These are phyloP conservation scores for Oxyria digyna DNA, from an alignment of 148 eudicot species.

Conservation along the genomic window DNA sequence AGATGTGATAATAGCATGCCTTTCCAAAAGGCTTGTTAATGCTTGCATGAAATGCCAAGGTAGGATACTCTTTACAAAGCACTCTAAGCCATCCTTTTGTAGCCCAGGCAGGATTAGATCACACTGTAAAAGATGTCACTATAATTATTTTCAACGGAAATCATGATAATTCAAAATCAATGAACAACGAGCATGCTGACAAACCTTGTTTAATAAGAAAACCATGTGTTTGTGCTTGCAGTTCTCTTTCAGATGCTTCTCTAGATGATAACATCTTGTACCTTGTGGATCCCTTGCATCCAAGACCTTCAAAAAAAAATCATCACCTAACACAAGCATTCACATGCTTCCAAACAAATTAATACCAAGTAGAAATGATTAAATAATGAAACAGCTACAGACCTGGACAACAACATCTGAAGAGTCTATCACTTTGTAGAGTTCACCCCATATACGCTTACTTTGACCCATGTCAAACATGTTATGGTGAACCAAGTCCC, in stretches of 20 bases:
- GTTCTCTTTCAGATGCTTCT: constrained; percentile 81
- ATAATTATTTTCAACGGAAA: background rate
- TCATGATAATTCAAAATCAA: background rate
- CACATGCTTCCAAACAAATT: background rate
- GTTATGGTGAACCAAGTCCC: too few relatives aligned
- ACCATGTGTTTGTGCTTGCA: too few relatives aligned
- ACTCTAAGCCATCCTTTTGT: constrained; percentile 90
- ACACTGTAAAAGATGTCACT: too few relatives aligned
- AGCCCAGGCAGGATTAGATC: constrained; percentile 93
- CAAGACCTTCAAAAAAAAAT: constrained; percentile 38
- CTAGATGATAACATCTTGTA: constrained; percentile 86
- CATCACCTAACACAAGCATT: background rate
- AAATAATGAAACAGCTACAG: constrained; percentile 7
- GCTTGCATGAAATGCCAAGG: too few relatives aligned
- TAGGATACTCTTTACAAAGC: constrained; percentile 64
- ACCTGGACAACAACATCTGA: constrained; percentile 98
- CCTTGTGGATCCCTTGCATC: constrained; percentile 98
- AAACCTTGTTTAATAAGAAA: constrained; percentile 74
- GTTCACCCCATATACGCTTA: too few relatives aligned
- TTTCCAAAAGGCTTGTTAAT: too few relatives aligned
- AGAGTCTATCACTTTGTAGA: too few relatives aligned
- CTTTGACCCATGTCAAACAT: too few relatives aligned
- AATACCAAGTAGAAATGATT: too few relatives aligned
- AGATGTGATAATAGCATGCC: too few relatives aligned
- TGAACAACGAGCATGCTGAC: constrained; percentile 3